phyloP scores from a whole-genome alignment of 371 early-diverging fungal species.

The Rhizopus stolonifer region DNA sequence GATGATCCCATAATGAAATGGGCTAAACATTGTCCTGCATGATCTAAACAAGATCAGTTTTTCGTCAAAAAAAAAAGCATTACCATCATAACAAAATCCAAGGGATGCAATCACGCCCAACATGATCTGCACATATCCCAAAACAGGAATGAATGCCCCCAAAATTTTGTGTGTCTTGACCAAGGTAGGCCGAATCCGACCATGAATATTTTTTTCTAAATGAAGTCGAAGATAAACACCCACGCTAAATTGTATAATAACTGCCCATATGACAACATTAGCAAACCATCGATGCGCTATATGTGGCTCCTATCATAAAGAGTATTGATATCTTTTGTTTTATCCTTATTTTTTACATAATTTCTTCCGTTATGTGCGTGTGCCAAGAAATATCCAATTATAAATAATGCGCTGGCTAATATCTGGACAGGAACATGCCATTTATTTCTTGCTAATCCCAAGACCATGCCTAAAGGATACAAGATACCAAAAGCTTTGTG shows the following conservation, averaged over 20 bases:
- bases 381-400: constrained; percentile 57
- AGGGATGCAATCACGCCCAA: constrained; percentile 65
- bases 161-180: constrained; percentile 52
- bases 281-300: constrained; percentile 68
- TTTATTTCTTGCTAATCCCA: constrained; percentile 55
- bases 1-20: constrained; percentile 76
- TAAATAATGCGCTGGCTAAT: constrained; percentile 46
- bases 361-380: constrained; percentile 64
- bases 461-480: constrained; percentile 57
- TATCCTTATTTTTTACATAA: constrained; percentile 36
- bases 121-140: constrained; percentile 64
- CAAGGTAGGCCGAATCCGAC: constrained; percentile 48
- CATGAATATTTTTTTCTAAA: constrained; percentile 55
- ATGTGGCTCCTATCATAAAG: constrained; percentile 44
- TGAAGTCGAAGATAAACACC: constrained; percentile 64
- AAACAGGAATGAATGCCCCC: constrained; percentile 51
- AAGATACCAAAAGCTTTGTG: constrained; percentile 42
- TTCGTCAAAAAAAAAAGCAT: background rate
- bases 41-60: constrained; percentile 28
- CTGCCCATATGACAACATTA: constrained; percentile 54
- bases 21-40: constrained; percentile 64
- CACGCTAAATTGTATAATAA: constrained; percentile 45
- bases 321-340: background rate
- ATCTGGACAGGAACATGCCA: constrained; percentile 71
- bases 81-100: constrained; percentile 65